phyloP scores from a whole-genome alignment of 1,284 basidiomycete genomes.

The Ceratobasidium sp. region DNA sequence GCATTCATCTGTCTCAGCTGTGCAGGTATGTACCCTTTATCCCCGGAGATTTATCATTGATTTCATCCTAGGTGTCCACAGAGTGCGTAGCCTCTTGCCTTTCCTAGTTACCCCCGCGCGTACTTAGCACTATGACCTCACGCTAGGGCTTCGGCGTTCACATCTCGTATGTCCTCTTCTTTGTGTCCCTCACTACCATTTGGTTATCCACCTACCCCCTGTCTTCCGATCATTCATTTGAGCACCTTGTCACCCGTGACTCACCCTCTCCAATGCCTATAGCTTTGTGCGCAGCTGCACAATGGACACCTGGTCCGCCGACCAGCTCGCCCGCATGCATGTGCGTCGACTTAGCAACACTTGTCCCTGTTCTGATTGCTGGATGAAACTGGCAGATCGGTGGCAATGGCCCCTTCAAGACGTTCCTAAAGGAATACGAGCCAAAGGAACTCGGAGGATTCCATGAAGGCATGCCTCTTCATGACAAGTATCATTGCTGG shows the following conservation, averaged over 20 bases:
- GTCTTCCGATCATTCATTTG: constrained; percentile 31
- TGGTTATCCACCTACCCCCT: constrained; percentile 15
- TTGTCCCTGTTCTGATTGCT: constrained; percentile 44
- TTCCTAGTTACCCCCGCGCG: constrained; percentile 28
- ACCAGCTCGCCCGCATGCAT: constrained; percentile 92
- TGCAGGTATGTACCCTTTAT: constrained; percentile 57
- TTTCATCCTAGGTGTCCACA: constrained; percentile 43
- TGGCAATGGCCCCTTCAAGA: constrained; percentile 83
- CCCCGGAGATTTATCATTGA: constrained; percentile 19
- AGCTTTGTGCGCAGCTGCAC: constrained; percentile 93
- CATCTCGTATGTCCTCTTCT: constrained; percentile 50
- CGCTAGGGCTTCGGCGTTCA: constrained; percentile 45
- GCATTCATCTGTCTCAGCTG: constrained; percentile 89
- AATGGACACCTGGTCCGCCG: constrained; percentile 95
- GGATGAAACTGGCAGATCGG: constrained; percentile 70
- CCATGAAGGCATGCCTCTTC: constrained; percentile 73
- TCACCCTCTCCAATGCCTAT: constrained; percentile 50
- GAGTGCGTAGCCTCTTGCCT: constrained; percentile 40
- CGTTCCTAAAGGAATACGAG: constrained; percentile 81
- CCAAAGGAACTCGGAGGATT: constrained; percentile 81
- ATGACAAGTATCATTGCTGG: constrained; percentile 92
- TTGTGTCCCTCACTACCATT: constrained; percentile 40
- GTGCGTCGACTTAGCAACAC: constrained; percentile 60
- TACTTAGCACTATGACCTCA: constrained; percentile 33
- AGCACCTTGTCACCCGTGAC: constrained; percentile 25